phyloP scores from a whole-genome alignment of 2,329 filamentous ascomycete species.

The Geoglossum cookeanum region DNA sequence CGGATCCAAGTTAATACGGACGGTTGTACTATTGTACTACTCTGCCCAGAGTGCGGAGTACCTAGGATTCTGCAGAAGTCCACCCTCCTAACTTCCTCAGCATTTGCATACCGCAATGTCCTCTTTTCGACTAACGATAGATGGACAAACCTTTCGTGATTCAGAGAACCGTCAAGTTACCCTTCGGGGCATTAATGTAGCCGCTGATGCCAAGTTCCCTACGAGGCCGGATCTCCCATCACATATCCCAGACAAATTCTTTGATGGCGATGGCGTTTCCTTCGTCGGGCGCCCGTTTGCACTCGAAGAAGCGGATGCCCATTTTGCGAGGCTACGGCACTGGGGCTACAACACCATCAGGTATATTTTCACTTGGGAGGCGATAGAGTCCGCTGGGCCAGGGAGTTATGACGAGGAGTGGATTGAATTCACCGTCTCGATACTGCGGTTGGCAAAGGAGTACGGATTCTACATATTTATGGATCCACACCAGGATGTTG shows the following conservation, averaged over 20 bases:
- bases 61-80: background rate
- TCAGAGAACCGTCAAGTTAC: constrained; percentile 64
- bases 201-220: constrained; percentile 78
- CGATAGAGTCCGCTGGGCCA: constrained; percentile 83
- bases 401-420: constrained; percentile 87
- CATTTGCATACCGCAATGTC: constrained; percentile 36
- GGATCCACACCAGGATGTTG: constrained; percentile 96
- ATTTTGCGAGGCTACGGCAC: constrained; percentile 69
- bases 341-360: constrained; percentile 94
- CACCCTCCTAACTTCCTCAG: background rate
- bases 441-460: constrained; percentile 64
- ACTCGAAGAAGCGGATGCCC: constrained; percentile 60
- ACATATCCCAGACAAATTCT: constrained; percentile 61
- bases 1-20: background rate
- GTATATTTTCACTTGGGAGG: constrained; percentile 97
- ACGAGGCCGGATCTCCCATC: constrained; percentile 66
- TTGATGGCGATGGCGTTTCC: constrained; percentile 77
- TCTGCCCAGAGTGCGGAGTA: background rate
- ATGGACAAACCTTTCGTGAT: constrained; percentile 73
- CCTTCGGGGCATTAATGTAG: constrained; percentile 83
- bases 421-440: constrained; percentile 74
- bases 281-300: constrained; percentile 78
- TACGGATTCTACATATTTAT: constrained; percentile 96
- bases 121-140: constrained; percentile 58
- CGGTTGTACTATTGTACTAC: background rate